Percentiles rank a stretch among this genome's conserved stretches.
phyloP scores from a whole-genome alignment of 2,329 filamentous ascomycete species.

The Fusarium lateritium region DNA sequence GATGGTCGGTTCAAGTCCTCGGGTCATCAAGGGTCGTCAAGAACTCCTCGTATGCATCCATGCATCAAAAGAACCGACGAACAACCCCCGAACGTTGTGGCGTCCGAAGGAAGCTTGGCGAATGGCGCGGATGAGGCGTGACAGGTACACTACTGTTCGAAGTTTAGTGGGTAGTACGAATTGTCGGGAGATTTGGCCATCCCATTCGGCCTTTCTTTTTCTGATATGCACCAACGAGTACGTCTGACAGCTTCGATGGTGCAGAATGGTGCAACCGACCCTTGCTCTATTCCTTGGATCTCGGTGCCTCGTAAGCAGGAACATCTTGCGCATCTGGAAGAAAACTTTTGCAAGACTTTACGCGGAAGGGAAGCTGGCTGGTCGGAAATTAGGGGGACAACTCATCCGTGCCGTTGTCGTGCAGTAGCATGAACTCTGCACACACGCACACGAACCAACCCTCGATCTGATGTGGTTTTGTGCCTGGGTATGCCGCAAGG shows the following conservation, averaged over 20 bases:
- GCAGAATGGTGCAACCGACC: not conserved
- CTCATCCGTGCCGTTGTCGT: constrained; percentile 8
- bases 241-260: not conserved
- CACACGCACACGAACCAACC: not conserved
- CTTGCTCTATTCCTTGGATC: not conserved
- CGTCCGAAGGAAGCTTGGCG: too few relatives aligned
- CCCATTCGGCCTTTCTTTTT: not conserved
- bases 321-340: not conserved
- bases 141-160: too few relatives aligned
- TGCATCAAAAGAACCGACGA: constrained; percentile 1
- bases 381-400: constrained; percentile 2
- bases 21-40: not conserved
- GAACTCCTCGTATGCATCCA: constrained; percentile 1
- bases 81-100: not conserved
- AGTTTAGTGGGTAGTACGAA: not conserved
- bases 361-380: not conserved
- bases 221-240: not conserved
- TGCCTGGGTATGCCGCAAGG: constrained; percentile 7
- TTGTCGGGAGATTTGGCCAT: not conserved
- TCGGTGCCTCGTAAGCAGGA: not conserved
- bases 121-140: too few relatives aligned
- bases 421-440: constrained; percentile 1
- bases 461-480: not conserved
- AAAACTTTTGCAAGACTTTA: not conserved
- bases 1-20: not conserved